Base-by-base conservation (phyloP, 2,329 filamentous ascomycete species). In the Aspergillus oerlinghausenensis region DNA sequence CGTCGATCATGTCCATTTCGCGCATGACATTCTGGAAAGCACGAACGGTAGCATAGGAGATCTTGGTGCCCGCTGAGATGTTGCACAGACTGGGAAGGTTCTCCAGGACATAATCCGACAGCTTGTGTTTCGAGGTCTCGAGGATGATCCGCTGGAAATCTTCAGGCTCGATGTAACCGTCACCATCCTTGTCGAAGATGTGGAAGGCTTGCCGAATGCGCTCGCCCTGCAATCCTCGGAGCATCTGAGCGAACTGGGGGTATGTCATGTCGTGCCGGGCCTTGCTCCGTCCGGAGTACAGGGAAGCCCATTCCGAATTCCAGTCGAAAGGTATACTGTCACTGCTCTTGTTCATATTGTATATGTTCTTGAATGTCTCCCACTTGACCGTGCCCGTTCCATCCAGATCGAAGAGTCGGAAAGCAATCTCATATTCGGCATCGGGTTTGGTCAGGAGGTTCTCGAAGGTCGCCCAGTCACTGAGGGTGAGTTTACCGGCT, bases 21-120 rank as follows among this genome's bases (percentile, higher is more conserved):
- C 89, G 88, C 67, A 99, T 93, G 76, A 99, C 88, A 73, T 99
- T 99, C 79, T 96, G 92, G 80, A 99, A 99, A 40, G 94, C 94
- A 64, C 94, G 87, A 32, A 99, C 94, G 71, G 96, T 97, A 73
- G 94, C 92, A 72, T 99, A 99, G 6, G 92, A 97, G 66, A 99
- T 94, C 78, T 95, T 96, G 80, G 86, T 94, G 60, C 91, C 88
- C 35, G 87, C 82, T 7, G 90, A 91, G 73, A 97, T 96, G 77
- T 97, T 97, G 84, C 93, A 97, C 43, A 99, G 84, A 0, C 92
- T 94, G 61, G 89, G 87, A 49, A 99, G 84, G 75, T 97, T 93
- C 64, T 92, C 87, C 51, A 99, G 82, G 45, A 99, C 81, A 75
- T 99, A 92, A 76, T 99, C 94, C 0, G 93, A 97, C 60, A 99